Conservation (phyloP, 23 red algal genomes). For the Gracilaria gracilis region DNA sequence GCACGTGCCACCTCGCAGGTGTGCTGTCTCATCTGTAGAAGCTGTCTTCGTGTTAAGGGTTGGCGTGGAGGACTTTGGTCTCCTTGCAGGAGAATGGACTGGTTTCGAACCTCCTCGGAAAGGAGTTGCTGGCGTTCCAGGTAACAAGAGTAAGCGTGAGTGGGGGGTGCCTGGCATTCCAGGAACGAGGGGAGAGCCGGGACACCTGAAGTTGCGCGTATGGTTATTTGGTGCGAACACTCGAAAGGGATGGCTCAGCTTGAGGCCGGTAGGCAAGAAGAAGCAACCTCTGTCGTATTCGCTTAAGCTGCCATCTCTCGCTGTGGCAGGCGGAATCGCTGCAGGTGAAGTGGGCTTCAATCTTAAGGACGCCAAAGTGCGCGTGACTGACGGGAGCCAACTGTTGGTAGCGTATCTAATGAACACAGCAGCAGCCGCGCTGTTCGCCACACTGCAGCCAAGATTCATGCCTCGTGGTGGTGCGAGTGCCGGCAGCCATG, state of each 20-base stretch:
- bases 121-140: background rate
- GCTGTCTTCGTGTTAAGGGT: background rate
- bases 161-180: background rate
- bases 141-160: background rate
- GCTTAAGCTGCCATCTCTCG: background rate
- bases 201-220: background rate
- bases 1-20: background rate
- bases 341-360: background rate
- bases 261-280: background rate
- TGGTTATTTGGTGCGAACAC: background rate
- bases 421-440: background rate
- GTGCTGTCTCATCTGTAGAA: background rate
- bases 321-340: background rate
- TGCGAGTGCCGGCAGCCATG: background rate
- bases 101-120: background rate
- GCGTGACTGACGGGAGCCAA: background rate
- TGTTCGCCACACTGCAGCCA: background rate
- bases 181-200: background rate
- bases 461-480: slow-evolving; percentile 15
- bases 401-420: background rate
- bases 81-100: background rate
- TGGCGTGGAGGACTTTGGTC: background rate
- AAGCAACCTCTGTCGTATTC: background rate
- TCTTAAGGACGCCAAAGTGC: background rate
- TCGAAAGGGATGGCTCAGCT: background rate